Evolutionary conservation across 148 eudicot genomes (phyloP).

Genomic region (Chenopodium suecicum): DNA sequence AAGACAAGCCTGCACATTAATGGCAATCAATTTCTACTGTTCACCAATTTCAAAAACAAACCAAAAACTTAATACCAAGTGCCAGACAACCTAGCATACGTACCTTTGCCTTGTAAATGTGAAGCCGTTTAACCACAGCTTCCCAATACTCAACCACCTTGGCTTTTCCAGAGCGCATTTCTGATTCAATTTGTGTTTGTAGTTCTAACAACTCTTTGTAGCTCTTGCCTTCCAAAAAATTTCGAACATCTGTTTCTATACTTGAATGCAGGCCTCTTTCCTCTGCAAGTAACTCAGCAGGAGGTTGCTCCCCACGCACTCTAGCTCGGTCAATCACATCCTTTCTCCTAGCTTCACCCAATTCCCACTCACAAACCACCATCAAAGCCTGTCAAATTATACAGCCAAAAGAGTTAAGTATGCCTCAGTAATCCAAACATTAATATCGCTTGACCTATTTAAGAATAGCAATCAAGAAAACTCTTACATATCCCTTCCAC

Average conservation of each 20-base stretch:
- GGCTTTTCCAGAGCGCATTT: conserved; percentile 92
- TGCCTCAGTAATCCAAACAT: not conserved
- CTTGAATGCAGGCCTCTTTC: conserved; percentile 93
- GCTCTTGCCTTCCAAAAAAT: conserved; percentile 64
- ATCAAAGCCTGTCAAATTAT: conserved; percentile 60
- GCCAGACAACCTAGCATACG: not conserved
- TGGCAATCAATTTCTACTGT: conserved; percentile 13
- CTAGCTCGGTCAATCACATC: conserved; percentile 81
- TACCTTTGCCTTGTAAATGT: conserved; percentile 96
- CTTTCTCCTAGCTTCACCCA: conserved; percentile 78
- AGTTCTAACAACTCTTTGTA: conserved; percentile 62
- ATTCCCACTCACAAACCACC: conserved; percentile 93
- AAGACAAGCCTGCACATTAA: conserved; percentile 72
- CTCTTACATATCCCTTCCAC: not conserved
- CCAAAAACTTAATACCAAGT: not conserved
- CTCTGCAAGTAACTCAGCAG: conserved; percentile 82
- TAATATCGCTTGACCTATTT: not conserved
- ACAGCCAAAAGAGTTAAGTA: conserved; percentile 3
- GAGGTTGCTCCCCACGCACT: conserved; percentile 87
- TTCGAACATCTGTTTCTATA: conserved; percentile 79
- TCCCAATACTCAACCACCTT: conserved; percentile 99
- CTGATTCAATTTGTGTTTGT: conserved; percentile 78
- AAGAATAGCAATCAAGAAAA: not conserved
- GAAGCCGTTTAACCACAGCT: conserved; percentile 88
- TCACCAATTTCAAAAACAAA: not conserved